Evolutionary conservation across 257 asterid genomes (phyloP).

Genomic region (Solanum virginianum): DNA sequence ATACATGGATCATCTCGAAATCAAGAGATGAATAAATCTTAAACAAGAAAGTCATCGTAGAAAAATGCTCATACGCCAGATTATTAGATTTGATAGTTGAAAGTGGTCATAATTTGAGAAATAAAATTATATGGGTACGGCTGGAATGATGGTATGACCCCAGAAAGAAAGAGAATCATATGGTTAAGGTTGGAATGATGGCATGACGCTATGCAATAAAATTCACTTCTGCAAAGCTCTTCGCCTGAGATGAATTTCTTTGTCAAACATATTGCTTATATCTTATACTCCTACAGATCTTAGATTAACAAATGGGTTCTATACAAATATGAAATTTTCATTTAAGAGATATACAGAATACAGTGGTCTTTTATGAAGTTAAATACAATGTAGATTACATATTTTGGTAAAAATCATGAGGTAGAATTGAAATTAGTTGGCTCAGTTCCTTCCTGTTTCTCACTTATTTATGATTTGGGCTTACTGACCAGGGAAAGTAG

Average conservation of each 20-base stretch:
- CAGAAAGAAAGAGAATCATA: too few species aligned
- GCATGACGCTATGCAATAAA: too few species aligned
- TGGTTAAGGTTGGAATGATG: too few species aligned
- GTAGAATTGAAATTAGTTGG: neutral
- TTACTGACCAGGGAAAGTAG: neutral
- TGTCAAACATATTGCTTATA: neutral
- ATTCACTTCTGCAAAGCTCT: too few species aligned
- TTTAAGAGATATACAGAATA: neutral
- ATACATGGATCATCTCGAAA: too few species aligned
- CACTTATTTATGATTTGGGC: neutral
- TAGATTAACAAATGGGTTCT: neutral
- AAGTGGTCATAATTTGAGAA: too few species aligned
- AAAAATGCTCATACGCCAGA: too few species aligned
- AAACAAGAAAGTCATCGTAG: too few species aligned
- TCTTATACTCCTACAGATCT: neutral
- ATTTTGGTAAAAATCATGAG: neutral
- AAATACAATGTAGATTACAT: neutral
- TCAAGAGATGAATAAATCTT: too few species aligned
- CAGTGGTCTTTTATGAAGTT: neutral
- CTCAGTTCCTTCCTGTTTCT: neutral
- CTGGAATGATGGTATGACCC: too few species aligned
- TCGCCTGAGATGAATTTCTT: neutral
- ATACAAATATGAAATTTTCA: neutral
- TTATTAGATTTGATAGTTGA: too few species aligned
- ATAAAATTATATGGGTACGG: too few species aligned